Evolutionary conservation across 179 eudicot genomes (phyloP), one percentile per base, ranked within the genome.

Genomic region (Silene noctiflora): DNA sequence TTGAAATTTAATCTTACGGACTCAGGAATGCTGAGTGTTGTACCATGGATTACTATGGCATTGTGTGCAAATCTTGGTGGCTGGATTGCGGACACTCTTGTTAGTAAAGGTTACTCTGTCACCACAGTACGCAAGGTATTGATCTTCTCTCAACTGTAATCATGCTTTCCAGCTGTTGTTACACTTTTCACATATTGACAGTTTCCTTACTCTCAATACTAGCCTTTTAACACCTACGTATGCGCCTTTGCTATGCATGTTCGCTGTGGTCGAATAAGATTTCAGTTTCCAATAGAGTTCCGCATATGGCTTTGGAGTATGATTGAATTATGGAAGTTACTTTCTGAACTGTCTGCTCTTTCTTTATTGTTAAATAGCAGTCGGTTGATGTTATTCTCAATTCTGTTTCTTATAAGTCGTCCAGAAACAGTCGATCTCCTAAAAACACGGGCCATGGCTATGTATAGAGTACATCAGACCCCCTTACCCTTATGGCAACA

Each of bases 21-120:
- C 61, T 93, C 99, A 51, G 95, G 99, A 73, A 84, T 95, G 62
- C 63, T 91, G 29, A 87, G 90, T 79, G 98, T 95, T 69, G 72
- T 95, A 77, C 99, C 99, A 48, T 95, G 99, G 99, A 95, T 95
- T 78, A 95, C 99, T 39, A 95, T 95, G 99, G 99, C 99, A 51
- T 71, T 95, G 70, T 93, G 89, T 78, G 99, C 99, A 53, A 95
- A 95, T 76, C 72, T 95, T 66, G 99, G 99, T n/a, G 99, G 99
- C 61, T 95, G 99, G 99, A 91, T 95, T 87, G 99, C 99, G 9
- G 99, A 95, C 78, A 86, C 97, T 24, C 90, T 95, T 53, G 97
- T 95, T 79, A 93, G 89, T 85, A 90, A 83, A 85, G 99, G 99
- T 67, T 72, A 75, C 16, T 95, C 99, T 25, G 90, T 95, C 77